Conservation (phyloP, 805 yeast species). For the Wickerhamiella parazyma region DNA sequence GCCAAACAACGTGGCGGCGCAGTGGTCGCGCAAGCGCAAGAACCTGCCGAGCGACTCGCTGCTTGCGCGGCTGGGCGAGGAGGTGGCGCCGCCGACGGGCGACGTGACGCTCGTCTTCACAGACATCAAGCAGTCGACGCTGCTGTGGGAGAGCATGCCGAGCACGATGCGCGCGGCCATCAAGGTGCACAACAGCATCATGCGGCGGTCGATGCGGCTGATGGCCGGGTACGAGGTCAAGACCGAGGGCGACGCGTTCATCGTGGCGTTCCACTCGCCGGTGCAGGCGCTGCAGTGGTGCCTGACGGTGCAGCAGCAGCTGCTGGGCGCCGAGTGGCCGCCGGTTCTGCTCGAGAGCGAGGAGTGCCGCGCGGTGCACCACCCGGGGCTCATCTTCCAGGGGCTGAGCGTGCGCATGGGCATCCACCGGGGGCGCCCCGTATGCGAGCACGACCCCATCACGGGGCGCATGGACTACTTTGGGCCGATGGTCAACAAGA, state of each 20-base stretch:
- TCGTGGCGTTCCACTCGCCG: conserved; percentile 93
- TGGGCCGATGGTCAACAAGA: conserved; percentile 96
- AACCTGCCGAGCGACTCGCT: conserved; percentile 58
- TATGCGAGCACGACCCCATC: conserved; percentile 85
- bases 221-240: conserved; percentile 97
- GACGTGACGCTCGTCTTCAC: conserved; percentile 93
- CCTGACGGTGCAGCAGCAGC: conserved; percentile 75
- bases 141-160: conserved; percentile 86
- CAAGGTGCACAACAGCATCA: conserved; percentile 80
- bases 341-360: conserved; percentile 71
- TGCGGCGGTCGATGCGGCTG: conserved; percentile 84
- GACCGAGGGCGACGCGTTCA: conserved; percentile 98
- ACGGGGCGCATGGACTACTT: conserved; percentile 97
- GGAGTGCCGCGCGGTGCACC: conserved; percentile 53
- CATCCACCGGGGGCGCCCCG: conserved; percentile 95
- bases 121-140: conserved; percentile 88
- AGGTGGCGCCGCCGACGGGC: conserved; percentile 89
- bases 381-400: conserved; percentile 50
- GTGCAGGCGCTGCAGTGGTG: conserved; percentile 89
- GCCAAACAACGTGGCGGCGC: conserved; percentile 1
- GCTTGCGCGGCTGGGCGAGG: conserved; percentile 63
- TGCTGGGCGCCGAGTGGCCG: conserved; percentile 88
- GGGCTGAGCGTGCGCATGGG: conserved; percentile 98
- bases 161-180: conserved; percentile 94
- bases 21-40: conserved; percentile 27